Conservation (phyloP, 73 alveolate genomes). For the Paramecium bursaria region DNA sequence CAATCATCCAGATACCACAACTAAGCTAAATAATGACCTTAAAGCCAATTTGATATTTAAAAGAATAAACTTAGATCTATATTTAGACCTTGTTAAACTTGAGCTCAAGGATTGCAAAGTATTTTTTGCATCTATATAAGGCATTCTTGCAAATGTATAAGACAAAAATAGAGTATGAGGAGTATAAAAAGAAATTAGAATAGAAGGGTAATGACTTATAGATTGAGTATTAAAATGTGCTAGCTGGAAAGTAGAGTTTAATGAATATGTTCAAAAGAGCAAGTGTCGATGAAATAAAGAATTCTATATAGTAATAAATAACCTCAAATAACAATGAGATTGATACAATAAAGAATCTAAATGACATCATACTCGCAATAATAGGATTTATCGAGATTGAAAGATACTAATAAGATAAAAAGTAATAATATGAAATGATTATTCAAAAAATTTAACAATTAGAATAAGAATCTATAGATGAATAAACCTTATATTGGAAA, state of each 20-base stretch:
- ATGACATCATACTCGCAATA: constrained; percentile 56
- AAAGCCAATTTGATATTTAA: not conserved
- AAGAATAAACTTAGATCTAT: not conserved
- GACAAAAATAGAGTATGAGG: constrained; percentile 31
- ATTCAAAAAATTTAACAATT: not conserved
- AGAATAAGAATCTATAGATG: constrained; percentile 33
- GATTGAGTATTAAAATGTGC: constrained; percentile 42
- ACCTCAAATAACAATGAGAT: constrained; percentile 25
- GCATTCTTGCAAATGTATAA: constrained; percentile 23
- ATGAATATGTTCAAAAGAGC: constrained; percentile 12
- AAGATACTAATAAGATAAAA: constrained; percentile 10
- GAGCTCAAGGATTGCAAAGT: constrained; percentile 58
- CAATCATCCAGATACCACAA: not conserved
- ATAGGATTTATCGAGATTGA: constrained; percentile 68
- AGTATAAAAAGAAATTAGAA: not conserved
- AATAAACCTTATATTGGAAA: not conserved
- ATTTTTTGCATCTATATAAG: not conserved
- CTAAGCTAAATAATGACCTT: not conserved
- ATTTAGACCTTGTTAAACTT: not conserved
- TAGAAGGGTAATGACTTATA: constrained; percentile 19
- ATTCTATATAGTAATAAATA: constrained; percentile 2
- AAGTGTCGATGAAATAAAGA: constrained; percentile 17
- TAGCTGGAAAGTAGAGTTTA: constrained; percentile 32
- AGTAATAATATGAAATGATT: not conserved
- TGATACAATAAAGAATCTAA: constrained; percentile 27